Evolutionary conservation across 2,329 filamentous ascomycete species (phyloP).

Genomic region (Fusarium kyushuense): DNA sequence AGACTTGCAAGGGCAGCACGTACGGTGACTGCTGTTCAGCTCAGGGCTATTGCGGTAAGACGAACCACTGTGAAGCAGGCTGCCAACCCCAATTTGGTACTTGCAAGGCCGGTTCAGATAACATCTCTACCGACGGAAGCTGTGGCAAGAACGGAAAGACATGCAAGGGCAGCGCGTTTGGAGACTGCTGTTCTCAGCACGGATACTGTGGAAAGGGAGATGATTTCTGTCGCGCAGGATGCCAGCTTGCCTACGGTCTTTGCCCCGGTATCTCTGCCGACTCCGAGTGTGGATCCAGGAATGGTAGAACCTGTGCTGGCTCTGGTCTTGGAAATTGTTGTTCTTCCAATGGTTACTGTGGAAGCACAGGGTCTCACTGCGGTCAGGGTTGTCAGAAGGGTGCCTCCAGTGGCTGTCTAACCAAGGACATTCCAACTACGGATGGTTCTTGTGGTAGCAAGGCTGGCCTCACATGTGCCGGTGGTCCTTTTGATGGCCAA

Average conservation of each 20-base stretch:
- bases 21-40: slow-evolving; percentile 21
- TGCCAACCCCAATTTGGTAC: slow-evolving; percentile 4
- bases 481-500: slow-evolving; percentile 18
- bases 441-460: slow-evolving; percentile 11
- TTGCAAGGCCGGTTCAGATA: neutral
- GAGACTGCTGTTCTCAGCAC: slow-evolving; percentile 13
- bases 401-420: neutral
- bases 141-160: slow-evolving; percentile 25
- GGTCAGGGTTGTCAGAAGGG: slow-evolving; percentile 23
- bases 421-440: neutral
- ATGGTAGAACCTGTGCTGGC: slow-evolving; percentile 15
- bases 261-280: slow-evolving; percentile 1
- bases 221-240: slow-evolving; percentile 1
- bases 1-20: slow-evolving; percentile 9
- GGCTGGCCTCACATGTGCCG: slow-evolving; percentile 11
- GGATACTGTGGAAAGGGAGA: slow-evolving; percentile 14
- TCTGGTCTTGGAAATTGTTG: slow-evolving; percentile 24
- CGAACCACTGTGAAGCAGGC: neutral
- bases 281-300: slow-evolving; percentile 11
- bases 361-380: slow-evolving; percentile 12
- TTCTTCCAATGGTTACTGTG: slow-evolving; percentile 10
- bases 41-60: slow-evolving; percentile 8
- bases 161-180: slow-evolving; percentile 7
- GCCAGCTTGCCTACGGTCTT: slow-evolving; percentile 1
- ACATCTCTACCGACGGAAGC: slow-evolving; percentile 6